These are phyloP conservation scores for Acer yangbiense DNA, from an alignment of 345 rosid genomes.

Conservation along the genomic window DNA sequence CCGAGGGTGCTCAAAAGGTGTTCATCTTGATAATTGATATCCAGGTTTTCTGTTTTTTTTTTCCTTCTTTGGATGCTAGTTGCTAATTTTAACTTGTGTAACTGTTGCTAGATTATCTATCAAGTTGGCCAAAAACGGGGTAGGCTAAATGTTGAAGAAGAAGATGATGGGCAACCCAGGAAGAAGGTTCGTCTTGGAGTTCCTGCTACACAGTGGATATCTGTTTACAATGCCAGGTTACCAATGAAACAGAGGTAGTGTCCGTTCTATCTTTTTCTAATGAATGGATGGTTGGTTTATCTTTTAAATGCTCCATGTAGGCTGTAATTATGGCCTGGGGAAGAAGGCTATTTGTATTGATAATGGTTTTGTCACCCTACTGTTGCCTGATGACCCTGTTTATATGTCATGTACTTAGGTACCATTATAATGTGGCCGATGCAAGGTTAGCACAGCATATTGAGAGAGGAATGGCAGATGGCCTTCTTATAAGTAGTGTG, in stretches of 20 bases:
- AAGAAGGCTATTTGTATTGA: background rate
- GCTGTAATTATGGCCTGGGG: background rate
- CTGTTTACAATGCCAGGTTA: conserved; percentile 85
- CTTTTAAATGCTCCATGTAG: background rate
- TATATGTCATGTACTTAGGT: conserved; percentile 49
- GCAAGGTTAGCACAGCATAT: conserved; percentile 88
- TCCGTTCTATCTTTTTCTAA: conserved; percentile 11
- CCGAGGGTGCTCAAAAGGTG: conserved; percentile 98
- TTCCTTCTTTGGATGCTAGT: background rate
- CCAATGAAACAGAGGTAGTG: conserved; percentile 96
- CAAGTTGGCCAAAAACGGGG: conserved; percentile 98
- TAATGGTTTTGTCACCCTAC: background rate
- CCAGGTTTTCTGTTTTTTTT: background rate
- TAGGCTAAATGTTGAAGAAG: conserved; percentile 75
- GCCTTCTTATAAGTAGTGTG: conserved; percentile 87
- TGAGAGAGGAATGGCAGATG: conserved; percentile 95
- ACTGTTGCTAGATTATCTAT: conserved; percentile 53
- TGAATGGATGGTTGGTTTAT: background rate
- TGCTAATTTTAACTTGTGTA: conserved; percentile 4
- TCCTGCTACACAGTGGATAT: conserved; percentile 98
- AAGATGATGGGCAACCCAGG: conserved; percentile 86
- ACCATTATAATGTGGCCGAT: conserved; percentile 96
- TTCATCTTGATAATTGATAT: background rate
- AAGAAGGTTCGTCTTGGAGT: conserved; percentile 92
- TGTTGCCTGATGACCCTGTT: conserved; percentile 17